phyloP scores from a whole-genome alignment of 495 filamentous ascomycete species.

The Terfezia boudieri region DNA sequence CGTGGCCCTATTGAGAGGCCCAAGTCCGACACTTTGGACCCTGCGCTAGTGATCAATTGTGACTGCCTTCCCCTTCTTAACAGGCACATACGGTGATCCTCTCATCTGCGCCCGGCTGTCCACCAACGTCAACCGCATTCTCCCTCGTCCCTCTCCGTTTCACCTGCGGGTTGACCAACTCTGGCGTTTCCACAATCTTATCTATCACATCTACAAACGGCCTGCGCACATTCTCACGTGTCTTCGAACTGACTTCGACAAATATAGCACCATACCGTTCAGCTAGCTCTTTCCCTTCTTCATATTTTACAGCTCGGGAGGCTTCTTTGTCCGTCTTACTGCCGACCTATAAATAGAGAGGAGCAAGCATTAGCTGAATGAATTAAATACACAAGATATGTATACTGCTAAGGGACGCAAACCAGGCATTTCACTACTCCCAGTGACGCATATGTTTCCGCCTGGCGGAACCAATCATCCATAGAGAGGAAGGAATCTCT shows the following conservation, averaged over 20 bases:
- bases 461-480: slow-evolving; percentile 38
- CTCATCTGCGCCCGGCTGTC: not conserved
- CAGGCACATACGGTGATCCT: not conserved
- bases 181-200: slow-evolving; percentile 26
- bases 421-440: slow-evolving; percentile 33
- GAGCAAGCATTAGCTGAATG: not conserved
- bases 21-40: no score
- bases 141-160: slow-evolving; percentile 2
- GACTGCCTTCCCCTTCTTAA: no score
- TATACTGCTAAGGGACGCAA: slow-evolving; percentile 3
- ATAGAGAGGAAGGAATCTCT: slow-evolving; percentile 32
- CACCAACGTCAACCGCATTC: not conserved
- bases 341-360: slow-evolving; percentile 22
- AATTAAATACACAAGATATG: not conserved
- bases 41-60: no score
- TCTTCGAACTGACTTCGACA: slow-evolving; percentile 35
- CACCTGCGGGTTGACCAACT: slow-evolving; percentile 20
- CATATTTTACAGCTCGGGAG: slow-evolving; percentile 26
- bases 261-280: slow-evolving; percentile 27
- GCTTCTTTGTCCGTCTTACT: slow-evolving; percentile 31
- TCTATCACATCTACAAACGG: slow-evolving; percentile 35
- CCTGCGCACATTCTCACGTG: slow-evolving; percentile 28
- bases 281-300: slow-evolving; percentile 30
- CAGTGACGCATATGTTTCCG: slow-evolving; percentile 28
- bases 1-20: no score